Evolutionary conservation across 345 rosid species (phyloP), one percentile per base, ranked within the genome.

Genomic region (Dipteronia dyeriana): DNA sequence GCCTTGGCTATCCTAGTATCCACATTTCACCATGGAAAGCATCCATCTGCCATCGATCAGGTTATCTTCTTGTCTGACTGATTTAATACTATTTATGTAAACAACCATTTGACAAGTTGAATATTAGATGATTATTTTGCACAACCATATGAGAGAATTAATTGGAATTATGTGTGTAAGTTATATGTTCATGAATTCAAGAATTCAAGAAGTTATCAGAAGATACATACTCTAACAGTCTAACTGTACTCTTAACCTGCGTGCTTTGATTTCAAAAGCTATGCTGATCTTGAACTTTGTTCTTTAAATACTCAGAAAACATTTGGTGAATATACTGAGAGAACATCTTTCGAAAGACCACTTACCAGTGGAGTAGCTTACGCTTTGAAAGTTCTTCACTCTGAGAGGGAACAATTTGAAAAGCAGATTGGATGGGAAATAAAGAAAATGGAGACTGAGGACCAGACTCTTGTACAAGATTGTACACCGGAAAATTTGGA

Each of bases 291-390:
- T 71, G 57, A 74, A 64, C 72, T 65, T 23, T n/a, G 17, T 57
- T 13, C 9, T 79, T 79, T 49, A 53, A 74, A 77, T 79, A 68
- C 71, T 43, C 91, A 95, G 99, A 90, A 85, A 85, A 96, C 97
- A 22, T 96, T 96, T 82, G 84, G 94, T 68, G 90, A 94, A 81
- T 95, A 93, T 75, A 91, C 99, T 14, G 97, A 95, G 85, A 92
- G 97, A 86, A 95, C 99, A 34, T 85, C 89, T 82, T 95, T 95
- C 79, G 99, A 95, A 81, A 93, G 99, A 84, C 99, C 99, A 29
- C 97, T 95, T 76, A 95, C 99, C 0, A 95, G 99, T 82, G 99
- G 99, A 60, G 99, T 95, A 78, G 97, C 99, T 49, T 95, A 95
- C 85, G 99, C 99, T 82, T 82, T 92, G 83, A 95, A 91, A 91